These are phyloP conservation scores for Cordyceps cicadae DNA, from an alignment of 2,329 filamentous ascomycete species.

Conservation along the genomic window DNA sequence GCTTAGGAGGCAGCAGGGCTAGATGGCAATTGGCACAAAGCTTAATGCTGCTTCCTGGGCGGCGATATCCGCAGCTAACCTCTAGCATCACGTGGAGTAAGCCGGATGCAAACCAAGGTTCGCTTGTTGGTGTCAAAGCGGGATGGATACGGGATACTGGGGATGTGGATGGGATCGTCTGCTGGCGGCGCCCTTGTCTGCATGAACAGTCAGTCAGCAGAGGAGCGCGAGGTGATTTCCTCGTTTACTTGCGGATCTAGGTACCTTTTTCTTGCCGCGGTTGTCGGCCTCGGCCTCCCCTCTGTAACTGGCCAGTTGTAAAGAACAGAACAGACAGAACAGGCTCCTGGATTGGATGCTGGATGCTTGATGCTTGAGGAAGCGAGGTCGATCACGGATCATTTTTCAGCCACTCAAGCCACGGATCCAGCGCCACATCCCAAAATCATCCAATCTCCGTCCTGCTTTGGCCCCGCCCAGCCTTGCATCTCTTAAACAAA, in stretches of 20 bases:
- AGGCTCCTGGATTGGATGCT: too few species aligned
- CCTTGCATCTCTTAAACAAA: too few species aligned
- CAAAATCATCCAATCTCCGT: not conserved
- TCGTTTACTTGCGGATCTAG: too few species aligned
- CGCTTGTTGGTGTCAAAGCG: not conserved
- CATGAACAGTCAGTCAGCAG: not conserved
- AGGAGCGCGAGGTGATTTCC: not conserved
- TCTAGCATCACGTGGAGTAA: not conserved
- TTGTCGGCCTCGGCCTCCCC: not conserved
- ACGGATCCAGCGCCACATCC: not conserved
- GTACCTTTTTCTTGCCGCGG: not conserved
- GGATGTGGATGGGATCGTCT: too few species aligned
- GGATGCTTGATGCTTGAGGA: too few species aligned
- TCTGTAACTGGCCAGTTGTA: too few species aligned
- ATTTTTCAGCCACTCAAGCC: not conserved
- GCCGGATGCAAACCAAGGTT: not conserved
- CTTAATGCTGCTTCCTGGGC: not conserved
- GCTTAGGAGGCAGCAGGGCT: not conserved
- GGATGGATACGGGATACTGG: not conserved
- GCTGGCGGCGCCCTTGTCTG: not conserved
- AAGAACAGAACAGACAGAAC: too few species aligned
- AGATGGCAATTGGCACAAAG: not conserved
- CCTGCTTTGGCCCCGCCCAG: too few species aligned
- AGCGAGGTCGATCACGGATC: too few species aligned
- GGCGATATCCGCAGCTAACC: not conserved